These are phyloP conservation scores for Microascus cirrosus DNA, from an alignment of 2,329 filamentous ascomycete genomes.

Conservation along the genomic window DNA sequence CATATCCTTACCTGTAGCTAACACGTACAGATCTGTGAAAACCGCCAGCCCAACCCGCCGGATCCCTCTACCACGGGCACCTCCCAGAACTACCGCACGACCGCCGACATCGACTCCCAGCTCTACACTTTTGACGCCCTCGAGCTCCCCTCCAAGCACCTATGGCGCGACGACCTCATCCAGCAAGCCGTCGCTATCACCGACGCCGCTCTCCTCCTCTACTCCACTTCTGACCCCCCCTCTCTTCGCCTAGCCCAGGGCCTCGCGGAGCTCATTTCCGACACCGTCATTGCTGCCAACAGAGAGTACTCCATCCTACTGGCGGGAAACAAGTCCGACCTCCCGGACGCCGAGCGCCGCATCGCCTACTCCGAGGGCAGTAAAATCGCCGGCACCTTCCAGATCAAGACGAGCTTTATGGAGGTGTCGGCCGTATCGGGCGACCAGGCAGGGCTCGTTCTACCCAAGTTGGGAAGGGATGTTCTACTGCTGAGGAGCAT, in stretches of 20 bases:
- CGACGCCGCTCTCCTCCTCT: slow-evolving; percentile 25
- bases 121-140: slow-evolving; percentile 23
- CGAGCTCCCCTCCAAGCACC: slow-evolving; percentile 21
- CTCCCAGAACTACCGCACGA: slow-evolving; percentile 20
- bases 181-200: slow-evolving; percentile 25
- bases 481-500: not conserved
- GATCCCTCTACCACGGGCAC: slow-evolving; percentile 13
- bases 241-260: slow-evolving; percentile 15
- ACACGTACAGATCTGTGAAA: slow-evolving; percentile 18
- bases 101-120: slow-evolving; percentile 17
- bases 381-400: slow-evolving; percentile 12
- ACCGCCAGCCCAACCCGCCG: slow-evolving; percentile 14
- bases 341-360: slow-evolving; percentile 14
- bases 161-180: slow-evolving; percentile 19
- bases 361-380: slow-evolving; percentile 18
- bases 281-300: not conserved
- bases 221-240: slow-evolving; percentile 16
- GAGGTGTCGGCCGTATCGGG: slow-evolving; percentile 23
- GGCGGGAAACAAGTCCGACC: slow-evolving; percentile 15
- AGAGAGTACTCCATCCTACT: slow-evolving; percentile 10
- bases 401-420: slow-evolving; percentile 14
- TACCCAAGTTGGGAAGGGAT: slow-evolving; percentile 19
- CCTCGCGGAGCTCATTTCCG: slow-evolving; percentile 12
- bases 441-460: slow-evolving; percentile 21
- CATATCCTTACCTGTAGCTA: not conserved